Conservation (phyloP, 805 yeast genomes). For the Barnettozyma botsteinii region DNA sequence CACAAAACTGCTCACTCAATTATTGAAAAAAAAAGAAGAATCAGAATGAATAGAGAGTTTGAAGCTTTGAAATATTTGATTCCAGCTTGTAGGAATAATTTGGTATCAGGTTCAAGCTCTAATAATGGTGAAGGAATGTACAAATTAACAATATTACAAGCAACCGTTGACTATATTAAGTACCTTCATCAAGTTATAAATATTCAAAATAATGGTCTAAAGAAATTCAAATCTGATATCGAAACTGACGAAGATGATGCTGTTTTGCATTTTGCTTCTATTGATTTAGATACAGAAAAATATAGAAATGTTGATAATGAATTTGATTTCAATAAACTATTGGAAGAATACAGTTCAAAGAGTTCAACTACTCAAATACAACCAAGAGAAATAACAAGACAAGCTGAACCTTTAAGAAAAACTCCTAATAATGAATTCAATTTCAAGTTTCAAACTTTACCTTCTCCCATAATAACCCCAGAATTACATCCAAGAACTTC, state of each 20-base stretch:
- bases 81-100: conserved; percentile 63
- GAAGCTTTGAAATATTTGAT: conserved; percentile 72
- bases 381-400: conserved; percentile 1
- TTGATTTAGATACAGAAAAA: conserved; percentile 52
- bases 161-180: conserved; percentile 75
- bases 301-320: conserved; percentile 56
- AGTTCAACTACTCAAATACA: not conserved
- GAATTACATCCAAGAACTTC: conserved; percentile 15
- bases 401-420: conserved; percentile 6
- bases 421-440: not conserved
- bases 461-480: conserved; percentile 26
- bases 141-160: conserved; percentile 72
- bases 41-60: conserved; percentile 76
- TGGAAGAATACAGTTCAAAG: conserved; percentile 13
- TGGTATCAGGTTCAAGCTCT: conserved; percentile 3
- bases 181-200: conserved; percentile 58
- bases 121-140: conserved; percentile 56
- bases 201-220: conserved; percentile 42
- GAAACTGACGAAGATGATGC: conserved; percentile 22
- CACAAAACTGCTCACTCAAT: conserved; percentile 63
- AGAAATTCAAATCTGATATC: conserved; percentile 16
- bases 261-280: conserved; percentile 42
- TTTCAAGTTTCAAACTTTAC: conserved; percentile 15
- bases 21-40: conserved; percentile 72
- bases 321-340: conserved; percentile 37